Evolutionary conservation across 208 protist species (phyloP).

Genomic region (Leishmania tropica): DNA sequence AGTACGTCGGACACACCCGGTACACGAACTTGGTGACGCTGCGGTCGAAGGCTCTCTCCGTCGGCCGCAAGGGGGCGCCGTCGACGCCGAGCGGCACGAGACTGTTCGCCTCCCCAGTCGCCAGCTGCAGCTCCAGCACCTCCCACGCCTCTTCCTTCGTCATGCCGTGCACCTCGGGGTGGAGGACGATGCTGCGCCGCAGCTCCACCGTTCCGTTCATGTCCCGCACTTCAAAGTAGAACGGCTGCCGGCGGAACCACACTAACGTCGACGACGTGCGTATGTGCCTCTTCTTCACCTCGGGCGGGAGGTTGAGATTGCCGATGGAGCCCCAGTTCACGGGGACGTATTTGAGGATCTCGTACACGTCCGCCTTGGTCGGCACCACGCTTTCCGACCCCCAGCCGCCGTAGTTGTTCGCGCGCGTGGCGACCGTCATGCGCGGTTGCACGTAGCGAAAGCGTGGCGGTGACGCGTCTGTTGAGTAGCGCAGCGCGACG

Average conservation of each 20-base stretch:
- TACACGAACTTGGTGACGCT: conserved; percentile 60
- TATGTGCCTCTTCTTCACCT: conserved; percentile 62
- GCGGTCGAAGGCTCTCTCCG: conserved; percentile 30
- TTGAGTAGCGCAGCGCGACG: conserved; percentile 36
- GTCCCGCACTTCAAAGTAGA: conserved; percentile 86
- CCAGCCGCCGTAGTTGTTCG: conserved; percentile 84
- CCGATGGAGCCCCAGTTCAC: conserved; percentile 82
- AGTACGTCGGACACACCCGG: conserved; percentile 82
- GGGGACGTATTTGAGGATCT: conserved; percentile 85
- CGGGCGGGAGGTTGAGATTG: conserved; percentile 60
- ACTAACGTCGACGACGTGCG: conserved; percentile 49
- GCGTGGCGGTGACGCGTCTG: conserved; percentile 39
- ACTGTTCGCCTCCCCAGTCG: conserved; percentile 68
- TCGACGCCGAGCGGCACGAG: conserved; percentile 47
- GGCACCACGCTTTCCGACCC: conserved; percentile 44
- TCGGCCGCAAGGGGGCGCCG: conserved; percentile 31
- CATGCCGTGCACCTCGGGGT: conserved; percentile 80
- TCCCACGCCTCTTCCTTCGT: conserved; percentile 64
- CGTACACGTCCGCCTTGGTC: conserved; percentile 73
- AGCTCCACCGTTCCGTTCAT: conserved; percentile 72
- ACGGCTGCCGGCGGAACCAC: conserved; percentile 87
- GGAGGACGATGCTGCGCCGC: conserved; percentile 72
- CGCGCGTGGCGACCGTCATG: conserved; percentile 23
- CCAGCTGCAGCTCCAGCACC: conserved; percentile 55
- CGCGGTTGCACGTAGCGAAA: conserved; percentile 46